Conservation (phyloP, 2,329 filamentous ascomycete species). For the Rhytidhysteron rufulum region DNA sequence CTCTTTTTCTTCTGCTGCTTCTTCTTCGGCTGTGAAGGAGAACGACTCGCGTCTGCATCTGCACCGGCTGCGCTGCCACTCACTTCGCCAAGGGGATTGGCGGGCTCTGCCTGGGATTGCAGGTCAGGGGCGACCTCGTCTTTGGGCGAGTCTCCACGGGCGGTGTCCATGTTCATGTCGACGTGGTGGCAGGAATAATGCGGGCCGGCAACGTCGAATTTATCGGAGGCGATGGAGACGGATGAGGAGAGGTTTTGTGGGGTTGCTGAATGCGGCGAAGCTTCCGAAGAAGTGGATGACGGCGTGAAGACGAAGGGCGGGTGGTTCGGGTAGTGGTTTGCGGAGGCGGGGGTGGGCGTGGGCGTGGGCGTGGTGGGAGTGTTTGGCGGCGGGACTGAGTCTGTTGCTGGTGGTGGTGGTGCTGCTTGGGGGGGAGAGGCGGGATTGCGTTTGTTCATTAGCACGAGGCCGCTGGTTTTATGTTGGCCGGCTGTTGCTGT, state of each 20-base stretch:
- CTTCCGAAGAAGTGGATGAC: not conserved
- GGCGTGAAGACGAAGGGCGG: constrained; percentile 1
- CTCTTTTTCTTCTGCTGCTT: constrained; percentile 6
- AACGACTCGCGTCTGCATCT: not conserved
- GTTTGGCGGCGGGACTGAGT: not conserved
- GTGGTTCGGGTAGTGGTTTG: not conserved
- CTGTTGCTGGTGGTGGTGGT: too few species aligned
- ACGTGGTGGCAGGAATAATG: too few species aligned
- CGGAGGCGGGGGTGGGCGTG: not conserved
- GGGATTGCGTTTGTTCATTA: constrained; percentile 1
- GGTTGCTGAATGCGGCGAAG: not conserved
- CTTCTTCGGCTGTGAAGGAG: constrained; percentile 2
- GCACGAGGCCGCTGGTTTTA: not conserved
- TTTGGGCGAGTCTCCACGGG: constrained; percentile 2
- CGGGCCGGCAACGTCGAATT: not conserved
- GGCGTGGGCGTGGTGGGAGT: not conserved
- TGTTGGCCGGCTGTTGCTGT: not conserved
- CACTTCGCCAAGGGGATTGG: not conserved
- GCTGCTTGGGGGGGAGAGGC: too few species aligned
- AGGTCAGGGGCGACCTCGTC: not conserved
- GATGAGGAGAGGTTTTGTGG: constrained; percentile 1
- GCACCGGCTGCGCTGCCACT: not conserved
- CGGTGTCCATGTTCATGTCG: constrained; percentile 7
- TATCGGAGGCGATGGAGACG: constrained; percentile 1
- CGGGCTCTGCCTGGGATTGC: not conserved